Evolutionary conservation across 2,329 filamentous ascomycete species (phyloP).

Genomic region (Aureobasidium sp.): DNA sequence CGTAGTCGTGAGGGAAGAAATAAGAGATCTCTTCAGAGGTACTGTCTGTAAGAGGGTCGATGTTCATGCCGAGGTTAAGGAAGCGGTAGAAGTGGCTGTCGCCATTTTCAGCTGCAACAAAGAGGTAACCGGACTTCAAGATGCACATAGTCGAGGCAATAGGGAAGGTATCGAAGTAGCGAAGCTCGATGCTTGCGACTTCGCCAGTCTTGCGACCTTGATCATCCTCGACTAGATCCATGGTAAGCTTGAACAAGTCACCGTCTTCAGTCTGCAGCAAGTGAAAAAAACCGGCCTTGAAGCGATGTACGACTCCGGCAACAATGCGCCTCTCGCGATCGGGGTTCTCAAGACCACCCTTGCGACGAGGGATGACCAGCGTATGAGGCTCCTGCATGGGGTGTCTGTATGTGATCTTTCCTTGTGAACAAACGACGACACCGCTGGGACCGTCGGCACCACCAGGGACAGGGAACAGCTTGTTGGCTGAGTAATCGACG

Average conservation of each 20-base stretch:
- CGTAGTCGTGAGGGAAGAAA: slow-evolving; percentile 69
- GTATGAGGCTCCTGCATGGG: slow-evolving; percentile 87
- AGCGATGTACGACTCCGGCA: slow-evolving; percentile 92
- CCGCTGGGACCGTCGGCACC: slow-evolving; percentile 90
- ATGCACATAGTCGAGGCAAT: slow-evolving; percentile 83
- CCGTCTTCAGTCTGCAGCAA: slow-evolving; percentile 93
- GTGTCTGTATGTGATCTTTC: slow-evolving; percentile 94
- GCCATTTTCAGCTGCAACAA: slow-evolving; percentile 83
- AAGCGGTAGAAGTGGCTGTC: slow-evolving; percentile 96
- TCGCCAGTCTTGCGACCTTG: slow-evolving; percentile 71
- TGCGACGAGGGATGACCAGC: slow-evolving; percentile 78
- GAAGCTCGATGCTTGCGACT: slow-evolving; percentile 78
- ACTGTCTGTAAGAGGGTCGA: slow-evolving; percentile 78
- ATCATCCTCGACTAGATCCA: slow-evolving; percentile 80
- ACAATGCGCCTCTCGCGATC: slow-evolving; percentile 81
- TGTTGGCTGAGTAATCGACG: slow-evolving; percentile 79
- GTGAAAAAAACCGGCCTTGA: slow-evolving; percentile 93
- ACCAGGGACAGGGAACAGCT: slow-evolving; percentile 91
- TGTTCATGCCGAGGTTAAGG: slow-evolving; percentile 89
- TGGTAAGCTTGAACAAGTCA: slow-evolving; percentile 93
- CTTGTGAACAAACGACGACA: slow-evolving; percentile 88
- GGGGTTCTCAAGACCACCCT: slow-evolving; percentile 84
- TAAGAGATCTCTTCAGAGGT: slow-evolving; percentile 71
- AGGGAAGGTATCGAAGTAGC: slow-evolving; percentile 96
- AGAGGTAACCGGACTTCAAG: slow-evolving; percentile 90